These are phyloP conservation scores for Botrytis porri DNA, from an alignment of 2,329 filamentous ascomycete species.

Conservation along the genomic window DNA sequence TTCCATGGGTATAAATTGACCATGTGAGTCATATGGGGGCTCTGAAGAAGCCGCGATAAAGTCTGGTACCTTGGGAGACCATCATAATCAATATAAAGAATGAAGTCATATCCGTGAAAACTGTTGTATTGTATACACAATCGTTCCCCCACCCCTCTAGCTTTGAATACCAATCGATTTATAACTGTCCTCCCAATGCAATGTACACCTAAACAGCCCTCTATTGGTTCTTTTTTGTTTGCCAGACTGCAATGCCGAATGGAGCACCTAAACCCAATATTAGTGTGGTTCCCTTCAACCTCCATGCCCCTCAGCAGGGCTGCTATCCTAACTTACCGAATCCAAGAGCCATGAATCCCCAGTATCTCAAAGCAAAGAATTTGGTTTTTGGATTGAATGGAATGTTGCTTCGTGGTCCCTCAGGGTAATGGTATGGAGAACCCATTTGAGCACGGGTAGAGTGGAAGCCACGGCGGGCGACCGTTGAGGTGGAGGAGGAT, in stretches of 20 bases:
- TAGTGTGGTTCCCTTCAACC: conserved; percentile 24
- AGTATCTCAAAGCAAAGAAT: conserved; percentile 81
- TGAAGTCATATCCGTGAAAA: conserved; percentile 12
- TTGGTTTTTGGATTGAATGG: conserved; percentile 94
- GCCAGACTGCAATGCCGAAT: conserved; percentile 56
- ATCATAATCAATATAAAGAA: conserved; percentile 10
- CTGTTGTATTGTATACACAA: conserved; percentile 20
- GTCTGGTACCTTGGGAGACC: background rate
- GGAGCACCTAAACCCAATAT: conserved; percentile 45
- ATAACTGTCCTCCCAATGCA: conserved; percentile 1
- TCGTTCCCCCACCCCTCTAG: conserved; percentile 19
- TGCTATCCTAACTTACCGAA: conserved; percentile 46
- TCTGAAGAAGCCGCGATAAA: background rate
- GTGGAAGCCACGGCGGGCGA: conserved; percentile 92
- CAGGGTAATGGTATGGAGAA: conserved; percentile 97
- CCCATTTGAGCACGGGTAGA: conserved; percentile 79
- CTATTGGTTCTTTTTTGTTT: conserved; percentile 42
- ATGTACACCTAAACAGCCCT: conserved; percentile 8
- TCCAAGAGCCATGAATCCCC: conserved; percentile 61
- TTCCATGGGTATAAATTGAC: background rate
- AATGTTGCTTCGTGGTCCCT: conserved; percentile 90
- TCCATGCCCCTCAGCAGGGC: background rate
- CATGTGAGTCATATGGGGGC: background rate
- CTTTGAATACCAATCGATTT: conserved; percentile 24
- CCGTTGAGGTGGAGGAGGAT: conserved; percentile 59